Base-by-base conservation (phyloP, 2,329 filamentous ascomycete species). In the Epichloe gansuensis region DNA sequence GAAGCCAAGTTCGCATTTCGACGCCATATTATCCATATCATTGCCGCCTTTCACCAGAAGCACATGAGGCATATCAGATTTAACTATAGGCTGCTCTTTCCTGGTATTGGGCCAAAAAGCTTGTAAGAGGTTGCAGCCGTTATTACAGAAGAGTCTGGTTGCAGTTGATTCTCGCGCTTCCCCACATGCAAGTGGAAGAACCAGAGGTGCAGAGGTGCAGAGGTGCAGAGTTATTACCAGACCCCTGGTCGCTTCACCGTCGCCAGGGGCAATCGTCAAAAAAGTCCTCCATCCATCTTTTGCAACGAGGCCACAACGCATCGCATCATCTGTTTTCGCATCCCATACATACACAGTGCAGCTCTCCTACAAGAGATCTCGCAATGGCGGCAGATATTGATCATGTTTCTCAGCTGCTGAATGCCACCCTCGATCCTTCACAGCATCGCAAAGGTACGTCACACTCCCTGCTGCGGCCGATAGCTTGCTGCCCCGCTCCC, bases 351-450 rank as follows among this genome's bases (percentile, higher is more conserved):
- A 56, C 58, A 46, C 57, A 54, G 48, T 53, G 57, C 48, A 57
- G 57, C 54, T 59, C 52, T 53, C 55, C 46, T 46, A 35, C 50
- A 34, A 46, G 54, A 52, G 54, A 52, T 54, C 48, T 64, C 65
- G 75, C 59, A 65, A 82, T 82, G 78, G 76, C 77, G 65, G 71
- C 75, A 60, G 72, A 79, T 59, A 73, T 81, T 64, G 72, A 72
- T 60, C 71, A 72, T 55, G 75, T 96, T 68, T 86, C 89, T 58
- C 82, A 89, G 76, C 79, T 97, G 69, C 83, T 98, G 58, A 81
- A 94, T 70, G 88, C 89, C 63, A 97, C 90, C 63, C 80, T 97
- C 63, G 88, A 96, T 71, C 89, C 89, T 17, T 75, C 80, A 58
- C 83, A 91, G 69, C 89, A 91, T 70, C 91, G 89, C 70, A 86